Percentiles rank a stretch among this genome's conserved stretches.
These are phyloP conservation scores for Sanghuangporus sanghuang DNA, from an alignment of 1,284 basidiomycete species.

Conservation along the genomic window DNA sequence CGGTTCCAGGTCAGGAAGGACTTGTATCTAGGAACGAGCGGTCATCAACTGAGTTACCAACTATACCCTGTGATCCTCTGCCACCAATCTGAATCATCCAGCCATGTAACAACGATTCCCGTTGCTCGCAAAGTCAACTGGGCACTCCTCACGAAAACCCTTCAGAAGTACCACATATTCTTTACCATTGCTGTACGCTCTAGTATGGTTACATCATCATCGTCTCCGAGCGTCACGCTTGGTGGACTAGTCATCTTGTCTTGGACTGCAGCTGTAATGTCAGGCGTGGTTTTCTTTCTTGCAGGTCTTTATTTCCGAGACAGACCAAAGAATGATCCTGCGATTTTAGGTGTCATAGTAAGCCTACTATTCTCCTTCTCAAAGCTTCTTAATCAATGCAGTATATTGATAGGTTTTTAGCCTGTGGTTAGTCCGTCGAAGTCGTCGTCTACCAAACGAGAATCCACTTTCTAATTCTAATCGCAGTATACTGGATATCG, in stretches of 20 bases:
- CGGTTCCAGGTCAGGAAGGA: no score
- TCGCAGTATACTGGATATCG: not conserved
- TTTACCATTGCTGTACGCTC: no score
- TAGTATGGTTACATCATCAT: not conserved
- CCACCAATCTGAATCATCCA: no score
- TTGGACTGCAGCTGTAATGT: not conserved
- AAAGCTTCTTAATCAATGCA: not conserved
- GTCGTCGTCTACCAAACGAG: not conserved
- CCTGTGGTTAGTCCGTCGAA: not conserved
- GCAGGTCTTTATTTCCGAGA: not conserved
- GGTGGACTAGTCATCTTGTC: not conserved
- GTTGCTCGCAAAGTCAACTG: no score
- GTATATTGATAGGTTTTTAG: not conserved
- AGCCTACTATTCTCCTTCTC: no score
- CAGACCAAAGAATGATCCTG: not conserved
- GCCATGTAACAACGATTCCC: no score
- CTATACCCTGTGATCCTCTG: no score
- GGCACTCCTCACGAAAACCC: no score
- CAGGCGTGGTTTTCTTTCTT: not conserved
- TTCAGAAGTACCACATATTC: no score
- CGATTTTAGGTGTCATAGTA: not conserved
- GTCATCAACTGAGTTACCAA: no score
- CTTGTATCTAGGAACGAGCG: no score
- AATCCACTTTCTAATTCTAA: not conserved
- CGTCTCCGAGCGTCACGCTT: not conserved